These are phyloP conservation scores for Gamsiella multidivaricata DNA, from an alignment of 192 early-diverging fungal species.

Conservation along the genomic window DNA sequence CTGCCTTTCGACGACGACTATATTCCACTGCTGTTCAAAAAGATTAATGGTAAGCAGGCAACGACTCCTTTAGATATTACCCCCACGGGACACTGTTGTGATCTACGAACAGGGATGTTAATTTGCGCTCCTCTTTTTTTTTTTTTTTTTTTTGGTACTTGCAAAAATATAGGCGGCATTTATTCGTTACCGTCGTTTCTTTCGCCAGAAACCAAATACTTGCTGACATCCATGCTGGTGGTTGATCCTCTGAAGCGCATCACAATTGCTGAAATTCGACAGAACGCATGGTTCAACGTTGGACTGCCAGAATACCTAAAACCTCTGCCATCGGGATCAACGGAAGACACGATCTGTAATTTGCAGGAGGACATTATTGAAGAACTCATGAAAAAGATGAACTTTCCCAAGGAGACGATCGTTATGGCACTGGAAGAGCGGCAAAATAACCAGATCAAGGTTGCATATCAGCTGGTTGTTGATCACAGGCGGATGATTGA, in stretches of 20 bases:
- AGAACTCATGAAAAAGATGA: constrained; percentile 87
- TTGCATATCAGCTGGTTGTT: constrained; percentile 95
- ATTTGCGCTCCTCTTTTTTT: neutral
- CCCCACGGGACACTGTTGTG: too few species aligned
- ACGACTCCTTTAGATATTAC: too few species aligned
- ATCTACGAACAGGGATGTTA: neutral
- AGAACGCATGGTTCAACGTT: constrained; percentile 93
- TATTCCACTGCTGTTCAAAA: constrained; percentile 88
- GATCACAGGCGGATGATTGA: constrained; percentile 81
- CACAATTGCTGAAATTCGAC: constrained; percentile 85
- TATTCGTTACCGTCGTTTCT: constrained; percentile 92
- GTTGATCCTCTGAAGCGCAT: constrained; percentile 97
- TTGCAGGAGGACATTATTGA: constrained; percentile 85
- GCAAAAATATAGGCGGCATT: constrained; percentile 82
- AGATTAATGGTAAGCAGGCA: constrained; percentile 91
- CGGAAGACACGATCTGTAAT: constrained; percentile 68
- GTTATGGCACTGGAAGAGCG: constrained; percentile 79
- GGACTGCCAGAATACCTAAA: constrained; percentile 93
- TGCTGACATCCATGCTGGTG: constrained; percentile 91
- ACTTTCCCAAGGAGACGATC: constrained; percentile 73
- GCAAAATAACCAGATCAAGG: constrained; percentile 95
- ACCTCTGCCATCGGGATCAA: constrained; percentile 76
- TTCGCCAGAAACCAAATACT: constrained; percentile 80
- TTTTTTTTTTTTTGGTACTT: neutral
- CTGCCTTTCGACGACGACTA: constrained; percentile 97